These are phyloP conservation scores for Cryptosporidium bovis DNA, from an alignment of 169 alveolate species.

Conservation along the genomic window DNA sequence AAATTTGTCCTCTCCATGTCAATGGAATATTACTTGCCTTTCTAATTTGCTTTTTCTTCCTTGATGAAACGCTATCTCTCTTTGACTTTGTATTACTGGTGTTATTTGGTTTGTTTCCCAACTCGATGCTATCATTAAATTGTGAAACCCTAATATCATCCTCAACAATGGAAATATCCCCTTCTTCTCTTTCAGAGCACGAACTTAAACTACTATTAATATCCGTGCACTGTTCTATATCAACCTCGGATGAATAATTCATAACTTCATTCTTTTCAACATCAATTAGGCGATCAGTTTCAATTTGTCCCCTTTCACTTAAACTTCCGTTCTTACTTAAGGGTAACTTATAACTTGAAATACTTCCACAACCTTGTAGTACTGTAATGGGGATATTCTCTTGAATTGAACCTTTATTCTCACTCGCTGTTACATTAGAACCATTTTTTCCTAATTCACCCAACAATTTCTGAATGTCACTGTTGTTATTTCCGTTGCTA, in stretches of 20 bases:
- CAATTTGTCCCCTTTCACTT: slow-evolving; percentile 3
- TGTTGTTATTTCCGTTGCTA: slow-evolving; percentile 1
- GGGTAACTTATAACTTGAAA: slow-evolving; percentile 25
- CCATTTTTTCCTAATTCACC: background rate
- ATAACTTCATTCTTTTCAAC: background rate
- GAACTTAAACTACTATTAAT: slow-evolving; percentile 14
- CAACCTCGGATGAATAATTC: background rate
- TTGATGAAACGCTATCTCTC: slow-evolving; percentile 4
- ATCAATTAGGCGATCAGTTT: background rate
- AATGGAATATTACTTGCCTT: background rate
- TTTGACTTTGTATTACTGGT: background rate
- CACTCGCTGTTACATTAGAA: background rate
- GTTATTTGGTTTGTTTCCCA: slow-evolving; percentile 7
- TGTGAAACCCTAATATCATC: slow-evolving; percentile 29
- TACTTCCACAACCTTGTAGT: slow-evolving; percentile 34
- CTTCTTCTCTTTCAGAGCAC: background rate
- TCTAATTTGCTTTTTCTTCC: slow-evolving; percentile 4
- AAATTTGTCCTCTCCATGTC: slow-evolving; percentile 38
- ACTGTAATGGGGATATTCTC: slow-evolving; percentile 40
- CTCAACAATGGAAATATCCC: slow-evolving; percentile 10
- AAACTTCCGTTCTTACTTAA: background rate
- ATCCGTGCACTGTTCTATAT: slow-evolving; percentile 3
- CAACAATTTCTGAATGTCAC: too few species aligned
- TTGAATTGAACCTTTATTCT: background rate
- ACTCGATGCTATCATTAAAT: slow-evolving; percentile 46